phyloP scores from a whole-genome alignment of 169 alveolate genomes.

The Plasmodium relictum region DNA sequence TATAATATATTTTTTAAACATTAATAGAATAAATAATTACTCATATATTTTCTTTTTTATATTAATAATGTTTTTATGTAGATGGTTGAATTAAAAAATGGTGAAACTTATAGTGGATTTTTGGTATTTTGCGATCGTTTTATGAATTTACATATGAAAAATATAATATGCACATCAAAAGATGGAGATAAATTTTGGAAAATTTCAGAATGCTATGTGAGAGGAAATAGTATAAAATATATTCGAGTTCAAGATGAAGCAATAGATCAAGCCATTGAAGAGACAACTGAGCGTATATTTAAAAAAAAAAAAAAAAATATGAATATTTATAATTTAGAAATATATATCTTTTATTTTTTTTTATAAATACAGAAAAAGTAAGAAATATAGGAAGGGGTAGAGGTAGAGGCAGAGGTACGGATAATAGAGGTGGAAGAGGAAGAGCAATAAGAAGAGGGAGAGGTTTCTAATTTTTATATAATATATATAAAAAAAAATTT shows the following conservation, averaged over 20 bases:
- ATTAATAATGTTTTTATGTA: constrained; percentile 30
- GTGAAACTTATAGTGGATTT: constrained; percentile 90
- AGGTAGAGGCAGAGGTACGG: constrained; percentile 58
- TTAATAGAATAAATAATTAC: too few relatives aligned
- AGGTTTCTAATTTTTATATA: too few relatives aligned
- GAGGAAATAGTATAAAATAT: constrained; percentile 90
- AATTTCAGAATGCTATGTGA: constrained; percentile 86
- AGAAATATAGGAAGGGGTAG: constrained; percentile 58
- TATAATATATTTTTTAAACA: too few relatives aligned
- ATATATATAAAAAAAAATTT: too few relatives aligned
- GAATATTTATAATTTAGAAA: background rate
- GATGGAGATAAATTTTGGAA: constrained; percentile 89
- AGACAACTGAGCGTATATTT: constrained; percentile 78
- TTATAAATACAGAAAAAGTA: constrained; percentile 34
- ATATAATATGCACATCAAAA: constrained; percentile 89
- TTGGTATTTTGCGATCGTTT: constrained; percentile 88
- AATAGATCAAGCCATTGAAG: constrained; percentile 87
- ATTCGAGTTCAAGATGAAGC: constrained; percentile 89
- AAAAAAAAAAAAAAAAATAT: constrained; percentile 16
- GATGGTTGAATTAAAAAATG: constrained; percentile 90
- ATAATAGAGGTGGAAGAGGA: constrained; percentile 31
- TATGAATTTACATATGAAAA: constrained; percentile 88
- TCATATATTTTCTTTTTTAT: constrained; percentile 7
- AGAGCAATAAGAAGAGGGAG: constrained; percentile 30
- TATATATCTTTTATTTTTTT: background rate